Evolutionary conservation across 2,329 filamentous ascomycete species (phyloP), one percentile per base, ranked within the genome.

Genomic region (Ceratocystiopsis brevicomis): DNA sequence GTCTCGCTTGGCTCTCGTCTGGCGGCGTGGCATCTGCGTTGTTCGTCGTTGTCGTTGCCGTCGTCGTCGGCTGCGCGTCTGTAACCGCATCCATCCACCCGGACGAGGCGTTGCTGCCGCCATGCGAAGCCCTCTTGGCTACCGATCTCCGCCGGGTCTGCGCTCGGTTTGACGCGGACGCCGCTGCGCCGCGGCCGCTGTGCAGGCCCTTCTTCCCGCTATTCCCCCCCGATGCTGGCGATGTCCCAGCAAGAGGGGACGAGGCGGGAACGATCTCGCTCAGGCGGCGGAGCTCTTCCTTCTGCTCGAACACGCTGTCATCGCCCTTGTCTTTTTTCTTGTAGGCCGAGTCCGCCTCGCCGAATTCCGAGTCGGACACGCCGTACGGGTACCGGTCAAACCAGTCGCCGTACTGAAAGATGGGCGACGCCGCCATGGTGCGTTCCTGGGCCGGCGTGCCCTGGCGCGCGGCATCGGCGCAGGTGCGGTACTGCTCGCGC

Each of bases 341-440:
- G 37, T 71, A 67, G 4, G 68, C 62, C 25, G 73, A 75, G 10
- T 30, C 25, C 1, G 82, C 79, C 50, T 90, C 84, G 53, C 85
- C 77, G 59, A 84, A 90, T 54, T 94, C 85, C 1, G 77, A 71
- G 47, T 83, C 76, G 4, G 83, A 84, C 15, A 96, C 83, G 3
- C 90, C 90, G 53, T 93, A 82, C 0, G 90, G 90, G 56, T 95
- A 96, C 50, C 82, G 75, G 55, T 90, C 82, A 54, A 96, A 96
- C 90, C 90, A 96, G 60, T 96, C 90, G 42, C 87, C 86, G 53
- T 96, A 96, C 54, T 96, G 88, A 58, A 94, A 87, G 53, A 95
- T 81, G 10, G 71, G 69, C 6, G 72, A 69, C 6, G 70, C 61
- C 1, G 21, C 40, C 1, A 37, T 44, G 14, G 67, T 62, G 38